A percentile compares a stretch with the other conserved stretches of the same genome.
phyloP scores from a whole-genome alignment of 192 early-diverging fungal species.

The Coemansia sp. region DNA sequence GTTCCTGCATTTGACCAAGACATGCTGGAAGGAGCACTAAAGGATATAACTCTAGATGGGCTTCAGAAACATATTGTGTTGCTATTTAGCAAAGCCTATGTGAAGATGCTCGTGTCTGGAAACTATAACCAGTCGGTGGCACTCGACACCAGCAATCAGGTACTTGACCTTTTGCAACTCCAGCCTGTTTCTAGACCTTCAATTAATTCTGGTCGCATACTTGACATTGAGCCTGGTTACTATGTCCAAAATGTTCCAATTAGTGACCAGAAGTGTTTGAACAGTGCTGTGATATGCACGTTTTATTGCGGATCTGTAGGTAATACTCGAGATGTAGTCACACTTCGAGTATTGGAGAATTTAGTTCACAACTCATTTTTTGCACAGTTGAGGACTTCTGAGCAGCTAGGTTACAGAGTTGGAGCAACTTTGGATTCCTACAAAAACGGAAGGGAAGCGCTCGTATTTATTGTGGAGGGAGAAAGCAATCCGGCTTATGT shows the following conservation, averaged over 20 bases:
- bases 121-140: conserved; percentile 73
- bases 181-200: conserved; percentile 53
- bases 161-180: conserved; percentile 61
- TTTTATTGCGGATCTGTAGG: conserved; percentile 74
- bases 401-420: conserved; percentile 71
- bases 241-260: conserved; percentile 14
- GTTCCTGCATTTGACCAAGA: conserved; percentile 60
- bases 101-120: conserved; percentile 83
- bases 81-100: conserved; percentile 65
- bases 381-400: conserved; percentile 88
- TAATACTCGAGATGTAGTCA: conserved; percentile 61
- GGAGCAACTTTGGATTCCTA: not conserved
- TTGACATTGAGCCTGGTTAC: conserved; percentile 31
- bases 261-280: conserved; percentile 73
- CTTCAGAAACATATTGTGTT: conserved; percentile 72
- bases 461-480: too few relatives aligned
- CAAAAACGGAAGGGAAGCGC: conserved; percentile 3
- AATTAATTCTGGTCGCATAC: not conserved
- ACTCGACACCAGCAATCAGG: conserved; percentile 56
- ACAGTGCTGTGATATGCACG: conserved; percentile 78
- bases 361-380: conserved; percentile 70
- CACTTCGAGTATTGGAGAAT: conserved; percentile 64
- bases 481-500: conserved; percentile 79
- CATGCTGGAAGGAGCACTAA: conserved; percentile 64
- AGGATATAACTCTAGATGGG: conserved; percentile 71